phyloP scores from a whole-genome alignment of 768 basidiomycete species.

The Serendipita sp. region DNA sequence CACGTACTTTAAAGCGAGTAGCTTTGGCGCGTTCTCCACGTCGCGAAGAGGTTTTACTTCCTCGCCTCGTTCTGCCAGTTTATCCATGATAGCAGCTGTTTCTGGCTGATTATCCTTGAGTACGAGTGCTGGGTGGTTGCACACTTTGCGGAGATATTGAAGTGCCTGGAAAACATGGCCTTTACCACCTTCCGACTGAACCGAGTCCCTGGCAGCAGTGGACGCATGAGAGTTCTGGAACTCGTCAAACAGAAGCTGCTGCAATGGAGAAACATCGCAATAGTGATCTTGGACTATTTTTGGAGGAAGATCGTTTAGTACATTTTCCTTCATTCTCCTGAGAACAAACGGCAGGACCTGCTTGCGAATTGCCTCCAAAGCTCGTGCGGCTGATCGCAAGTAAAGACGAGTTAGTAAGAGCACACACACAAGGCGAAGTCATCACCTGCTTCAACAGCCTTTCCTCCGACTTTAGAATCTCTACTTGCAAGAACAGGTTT shows the following conservation, averaged over 20 bases:
- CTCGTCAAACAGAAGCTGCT: conserved; percentile 89
- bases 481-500: conserved; percentile 91
- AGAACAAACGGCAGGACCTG: conserved; percentile 98
- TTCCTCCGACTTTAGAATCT: conserved; percentile 72
- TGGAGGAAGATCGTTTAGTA: conserved; percentile 85
- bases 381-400: conserved; percentile 55
- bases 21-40: conserved; percentile 84
- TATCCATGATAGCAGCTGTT: conserved; percentile 39
- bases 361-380: conserved; percentile 91
- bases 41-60: conserved; percentile 40
- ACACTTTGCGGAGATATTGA: conserved; percentile 92
- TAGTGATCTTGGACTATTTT: conserved; percentile 99
- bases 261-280: conserved; percentile 89
- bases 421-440: conserved; percentile 11
- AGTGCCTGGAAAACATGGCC: conserved; percentile 93
- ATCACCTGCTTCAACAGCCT: conserved; percentile 86
- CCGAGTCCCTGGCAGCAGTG: conserved; percentile 44
- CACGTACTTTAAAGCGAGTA: conserved; percentile 74
- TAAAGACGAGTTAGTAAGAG: neutral
- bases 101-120: conserved; percentile 55
- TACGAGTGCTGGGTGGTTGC: conserved; percentile 91
- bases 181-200: conserved; percentile 39
- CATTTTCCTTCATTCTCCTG: conserved; percentile 93
- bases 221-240: conserved; percentile 69
- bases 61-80: conserved; percentile 30